phyloP scores from a whole-genome alignment of 306 rosid species.

The Cucumis hystrix region DNA sequence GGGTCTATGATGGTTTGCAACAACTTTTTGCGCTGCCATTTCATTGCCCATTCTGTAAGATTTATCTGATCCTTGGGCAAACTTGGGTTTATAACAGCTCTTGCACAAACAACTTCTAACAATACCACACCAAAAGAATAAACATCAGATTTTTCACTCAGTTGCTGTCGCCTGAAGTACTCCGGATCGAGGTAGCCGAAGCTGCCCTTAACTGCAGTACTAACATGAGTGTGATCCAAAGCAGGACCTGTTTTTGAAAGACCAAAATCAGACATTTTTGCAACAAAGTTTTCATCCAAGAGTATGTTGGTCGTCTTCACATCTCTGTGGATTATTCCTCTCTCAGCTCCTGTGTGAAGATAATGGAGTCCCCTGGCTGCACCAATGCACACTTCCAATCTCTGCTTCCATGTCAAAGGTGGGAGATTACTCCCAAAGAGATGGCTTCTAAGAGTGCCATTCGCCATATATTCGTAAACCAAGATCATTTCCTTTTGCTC shows the following conservation, averaged over 20 bases:
- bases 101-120: slow-evolving; percentile 80
- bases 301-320: slow-evolving; percentile 91
- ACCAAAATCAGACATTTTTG: slow-evolving; percentile 91
- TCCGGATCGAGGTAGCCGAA: slow-evolving; percentile 95
- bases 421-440: slow-evolving; percentile 75
- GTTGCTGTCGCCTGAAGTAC: slow-evolving; percentile 78
- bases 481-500: slow-evolving; percentile 88
- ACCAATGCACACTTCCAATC: slow-evolving; percentile 82
- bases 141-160: slow-evolving; percentile 90
- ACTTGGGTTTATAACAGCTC: slow-evolving; percentile 87
- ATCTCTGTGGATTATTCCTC: slow-evolving; percentile 91
- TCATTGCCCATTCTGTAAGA: slow-evolving; percentile 98
- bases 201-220: slow-evolving; percentile 97
- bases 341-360: slow-evolving; percentile 87
- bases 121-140: slow-evolving; percentile 90
- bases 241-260: slow-evolving; percentile 89
- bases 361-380: slow-evolving; percentile 95
- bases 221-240: slow-evolving; percentile 82
- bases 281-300: slow-evolving; percentile 68
- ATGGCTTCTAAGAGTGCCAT: slow-evolving; percentile 91
- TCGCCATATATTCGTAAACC: slow-evolving; percentile 91
- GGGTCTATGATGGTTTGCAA: slow-evolving; percentile 58
- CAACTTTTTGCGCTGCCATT: slow-evolving; percentile 59
- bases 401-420: slow-evolving; percentile 72
- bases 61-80: slow-evolving; percentile 88